Conservation (phyloP, 805 yeast genomes). For the Saccharomycopsis vini region DNA sequence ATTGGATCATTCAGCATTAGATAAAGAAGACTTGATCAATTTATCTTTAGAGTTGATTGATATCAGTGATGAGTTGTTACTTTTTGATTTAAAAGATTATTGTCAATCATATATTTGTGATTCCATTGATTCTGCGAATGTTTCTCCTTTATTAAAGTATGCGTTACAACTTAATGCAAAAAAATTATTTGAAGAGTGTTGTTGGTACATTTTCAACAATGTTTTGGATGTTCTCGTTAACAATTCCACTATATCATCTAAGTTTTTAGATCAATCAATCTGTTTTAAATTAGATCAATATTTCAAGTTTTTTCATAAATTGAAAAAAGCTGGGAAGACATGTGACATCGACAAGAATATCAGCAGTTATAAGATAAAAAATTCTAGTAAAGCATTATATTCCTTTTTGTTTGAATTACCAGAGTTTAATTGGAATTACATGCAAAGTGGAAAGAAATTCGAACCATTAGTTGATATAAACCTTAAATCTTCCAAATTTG, state of each 20-base stretch:
- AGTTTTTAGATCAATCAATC: constrained; percentile 26
- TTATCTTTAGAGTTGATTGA: constrained; percentile 49
- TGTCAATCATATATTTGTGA: constrained; percentile 55
- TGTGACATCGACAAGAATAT: neutral
- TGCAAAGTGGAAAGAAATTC: constrained; percentile 27
- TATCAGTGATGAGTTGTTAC: constrained; percentile 52
- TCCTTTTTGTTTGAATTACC: constrained; percentile 30
- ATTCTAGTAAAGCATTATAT: constrained; percentile 24
- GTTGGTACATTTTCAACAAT: constrained; percentile 62
- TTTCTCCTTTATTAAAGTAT: constrained; percentile 43
- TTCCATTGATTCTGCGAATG: constrained; percentile 51
- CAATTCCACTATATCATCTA: constrained; percentile 30
- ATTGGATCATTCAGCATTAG: constrained; percentile 23
- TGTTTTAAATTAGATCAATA: constrained; percentile 26
- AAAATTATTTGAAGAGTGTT: constrained; percentile 49
- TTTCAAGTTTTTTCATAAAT: constrained; percentile 30
- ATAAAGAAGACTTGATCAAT: constrained; percentile 37
- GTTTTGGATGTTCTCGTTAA: constrained; percentile 47
- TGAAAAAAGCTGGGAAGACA: constrained; percentile 5
- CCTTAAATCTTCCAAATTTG: constrained; percentile 6
- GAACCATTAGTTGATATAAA: constrained; percentile 30
- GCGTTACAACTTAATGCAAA: constrained; percentile 42
- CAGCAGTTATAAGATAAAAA: neutral
- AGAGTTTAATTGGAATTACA: constrained; percentile 33
- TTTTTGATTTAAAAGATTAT: constrained; percentile 48